phyloP scores from a whole-genome alignment of 805 yeast genomes.

The Cyberlindnera xylosilytica region DNA sequence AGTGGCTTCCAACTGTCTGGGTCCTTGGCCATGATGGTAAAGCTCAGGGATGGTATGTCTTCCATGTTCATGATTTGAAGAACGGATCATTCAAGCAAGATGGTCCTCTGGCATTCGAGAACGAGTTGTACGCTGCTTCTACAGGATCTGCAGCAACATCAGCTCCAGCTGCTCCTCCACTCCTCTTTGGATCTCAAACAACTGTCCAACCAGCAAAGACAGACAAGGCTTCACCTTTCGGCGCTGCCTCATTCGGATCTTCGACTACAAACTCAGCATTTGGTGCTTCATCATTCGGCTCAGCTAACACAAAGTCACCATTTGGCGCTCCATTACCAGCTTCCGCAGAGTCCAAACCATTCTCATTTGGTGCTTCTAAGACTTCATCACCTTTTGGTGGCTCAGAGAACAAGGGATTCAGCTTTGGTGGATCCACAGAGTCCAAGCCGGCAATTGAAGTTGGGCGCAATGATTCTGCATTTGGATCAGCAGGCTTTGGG shows the following conservation, averaged over 20 bases:
- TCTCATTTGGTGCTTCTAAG: too few relatives aligned
- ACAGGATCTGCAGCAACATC: slow-evolving; percentile 1
- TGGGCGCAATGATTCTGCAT: too few relatives aligned
- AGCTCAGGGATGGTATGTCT: slow-evolving; percentile 62
- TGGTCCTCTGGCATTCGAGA: slow-evolving; percentile 13
- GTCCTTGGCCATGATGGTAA: slow-evolving; percentile 61
- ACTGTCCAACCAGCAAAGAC: neutral
- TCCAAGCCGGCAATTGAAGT: slow-evolving; percentile 17
- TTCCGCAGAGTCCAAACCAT: slow-evolving; percentile 2
- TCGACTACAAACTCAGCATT: neutral
- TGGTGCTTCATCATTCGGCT: neutral
- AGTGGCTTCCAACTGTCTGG: slow-evolving; percentile 65
- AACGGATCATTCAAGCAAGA: slow-evolving; percentile 29
- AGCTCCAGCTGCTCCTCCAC: slow-evolving; percentile 2
- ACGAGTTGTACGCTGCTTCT: slow-evolving; percentile 5
- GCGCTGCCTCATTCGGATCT: slow-evolving; percentile 9
- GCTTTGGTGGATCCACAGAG: too few relatives aligned
- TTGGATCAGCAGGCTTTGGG: slow-evolving; percentile 1
- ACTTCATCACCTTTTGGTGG: neutral
- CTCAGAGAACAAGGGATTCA: too few relatives aligned
- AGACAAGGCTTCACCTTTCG: neutral
- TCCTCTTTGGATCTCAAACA: slow-evolving; percentile 1
- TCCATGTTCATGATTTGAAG: slow-evolving; percentile 51
- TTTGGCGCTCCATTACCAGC: slow-evolving; percentile 9
- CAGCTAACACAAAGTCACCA: neutral